Conservation (phyloP, 2,329 filamentous ascomycete genomes). For the Ceratocystis variospora region DNA sequence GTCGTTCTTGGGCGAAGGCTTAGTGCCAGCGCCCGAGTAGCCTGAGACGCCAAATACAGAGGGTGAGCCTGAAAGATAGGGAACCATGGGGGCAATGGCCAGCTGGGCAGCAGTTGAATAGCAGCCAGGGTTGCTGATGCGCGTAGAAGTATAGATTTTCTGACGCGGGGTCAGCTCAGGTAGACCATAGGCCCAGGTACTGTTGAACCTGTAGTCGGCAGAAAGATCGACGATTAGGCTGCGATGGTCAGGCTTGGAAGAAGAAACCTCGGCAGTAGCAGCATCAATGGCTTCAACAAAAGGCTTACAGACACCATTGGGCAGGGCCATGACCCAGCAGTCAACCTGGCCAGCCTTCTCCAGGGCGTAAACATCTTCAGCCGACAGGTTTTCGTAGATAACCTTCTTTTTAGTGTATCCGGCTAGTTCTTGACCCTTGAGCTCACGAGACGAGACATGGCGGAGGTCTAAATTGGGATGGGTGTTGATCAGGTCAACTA, state of each 20-base stretch:
- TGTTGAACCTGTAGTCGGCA: slow-evolving; percentile 89
- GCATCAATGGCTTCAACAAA: slow-evolving; percentile 66
- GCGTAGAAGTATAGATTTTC: slow-evolving; percentile 61
- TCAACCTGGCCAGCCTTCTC: slow-evolving; percentile 75
- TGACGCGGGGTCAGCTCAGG: slow-evolving; percentile 70
- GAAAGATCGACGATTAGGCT: slow-evolving; percentile 85
- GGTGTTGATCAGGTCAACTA: slow-evolving; percentile 73
- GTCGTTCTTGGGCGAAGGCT: slow-evolving; percentile 89
- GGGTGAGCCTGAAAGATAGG: slow-evolving; percentile 61
- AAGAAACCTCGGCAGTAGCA: slow-evolving; percentile 23
- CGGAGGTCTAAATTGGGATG: slow-evolving; percentile 83
- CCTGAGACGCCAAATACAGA: slow-evolving; percentile 83
- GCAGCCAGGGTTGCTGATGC: slow-evolving; percentile 87
- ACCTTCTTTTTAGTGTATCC: slow-evolving; percentile 87
- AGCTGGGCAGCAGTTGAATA: slow-evolving; percentile 90
- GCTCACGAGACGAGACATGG: slow-evolving; percentile 86
- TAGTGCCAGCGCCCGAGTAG: slow-evolving; percentile 89
- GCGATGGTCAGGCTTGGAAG: slow-evolving; percentile 31
- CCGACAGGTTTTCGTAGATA: slow-evolving; percentile 76
- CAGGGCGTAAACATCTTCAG: slow-evolving; percentile 77
- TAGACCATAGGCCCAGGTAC: slow-evolving; percentile 75
- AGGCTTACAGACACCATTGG: slow-evolving; percentile 87
- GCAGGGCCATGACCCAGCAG: slow-evolving; percentile 95
- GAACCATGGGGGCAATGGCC: slow-evolving; percentile 69
- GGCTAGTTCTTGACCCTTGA: slow-evolving; percentile 71